phyloP scores from a whole-genome alignment of 2,329 filamentous ascomycete genomes.

The Fusarium hostae region DNA sequence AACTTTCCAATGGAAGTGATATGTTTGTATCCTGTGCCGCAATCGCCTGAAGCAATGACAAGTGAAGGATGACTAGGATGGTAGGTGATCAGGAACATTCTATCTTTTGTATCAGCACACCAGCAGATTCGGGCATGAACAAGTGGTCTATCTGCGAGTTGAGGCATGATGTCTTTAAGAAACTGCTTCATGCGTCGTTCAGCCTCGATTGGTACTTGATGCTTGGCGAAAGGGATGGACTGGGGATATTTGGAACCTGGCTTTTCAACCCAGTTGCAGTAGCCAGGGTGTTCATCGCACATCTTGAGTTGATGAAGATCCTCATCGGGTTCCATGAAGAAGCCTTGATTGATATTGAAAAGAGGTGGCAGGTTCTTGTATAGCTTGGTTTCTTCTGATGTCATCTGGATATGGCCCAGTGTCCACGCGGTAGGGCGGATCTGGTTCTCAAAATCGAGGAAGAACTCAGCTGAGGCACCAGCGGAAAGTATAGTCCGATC shows the following conservation, averaged over 20 bases:
- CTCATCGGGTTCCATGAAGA: conserved; percentile 36
- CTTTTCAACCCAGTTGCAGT: conserved; percentile 28
- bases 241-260: background rate
- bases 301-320: conserved; percentile 31
- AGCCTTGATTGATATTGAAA: conserved; percentile 32
- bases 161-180: conserved; percentile 17
- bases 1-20: conserved; percentile 29
- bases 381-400: conserved; percentile 3
- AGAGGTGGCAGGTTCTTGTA: conserved; percentile 27
- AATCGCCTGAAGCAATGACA: conserved; percentile 31
- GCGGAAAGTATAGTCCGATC: background rate
- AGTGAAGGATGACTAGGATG: conserved; percentile 25
- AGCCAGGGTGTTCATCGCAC: conserved; percentile 31
- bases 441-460: conserved; percentile 37
- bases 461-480: conserved; percentile 23
- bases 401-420: conserved; percentile 30
- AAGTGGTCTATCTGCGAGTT: conserved; percentile 17
- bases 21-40: conserved; percentile 21
- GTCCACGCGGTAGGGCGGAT: conserved; percentile 31
- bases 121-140: conserved; percentile 34
- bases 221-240: conserved; percentile 30
- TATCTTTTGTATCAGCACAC: conserved; percentile 29
- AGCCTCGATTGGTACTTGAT: conserved; percentile 23
- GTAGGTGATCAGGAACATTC: conserved; percentile 31
- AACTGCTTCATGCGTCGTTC: conserved; percentile 18